A percentile compares a stretch with the other conserved stretches of the same genome.
Evolutionary conservation across 2,329 filamentous ascomycete genomes (phyloP).

Genomic region (Aspergillus flavus): DNA sequence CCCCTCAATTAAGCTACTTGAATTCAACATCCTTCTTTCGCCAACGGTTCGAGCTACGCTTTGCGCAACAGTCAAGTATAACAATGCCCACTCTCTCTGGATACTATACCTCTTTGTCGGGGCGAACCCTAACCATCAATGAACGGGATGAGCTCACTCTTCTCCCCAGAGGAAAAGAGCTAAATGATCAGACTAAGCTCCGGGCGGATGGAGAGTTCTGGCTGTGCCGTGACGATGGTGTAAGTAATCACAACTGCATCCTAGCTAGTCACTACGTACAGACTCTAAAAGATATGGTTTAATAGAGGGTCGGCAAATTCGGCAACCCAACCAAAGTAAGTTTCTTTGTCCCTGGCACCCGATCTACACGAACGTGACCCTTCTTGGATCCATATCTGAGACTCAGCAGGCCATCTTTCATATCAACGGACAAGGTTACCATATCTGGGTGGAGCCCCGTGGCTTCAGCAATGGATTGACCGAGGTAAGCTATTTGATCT

Average conservation of each 20-base stretch:
- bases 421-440: not conserved
- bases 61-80: not conserved
- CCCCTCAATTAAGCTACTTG: too few relatives aligned
- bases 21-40: too few relatives aligned
- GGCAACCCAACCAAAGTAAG: slow-evolving; percentile 5
- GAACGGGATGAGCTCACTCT: not conserved
- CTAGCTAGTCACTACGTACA: too few relatives aligned
- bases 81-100: slow-evolving; percentile 8
- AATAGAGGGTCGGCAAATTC: slow-evolving; percentile 5
- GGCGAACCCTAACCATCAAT: not conserved
- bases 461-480: slow-evolving; percentile 8
- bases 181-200: not conserved
- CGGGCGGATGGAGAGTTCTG: slow-evolving; percentile 10
- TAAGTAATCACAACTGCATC: not conserved
- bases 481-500: not conserved
- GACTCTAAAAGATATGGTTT: too few relatives aligned
- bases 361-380: not conserved
- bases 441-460: slow-evolving; percentile 10
- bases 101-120: not conserved
- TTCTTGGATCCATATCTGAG: too few relatives aligned
- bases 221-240: slow-evolving; percentile 7
- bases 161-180: not conserved
- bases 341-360: too few relatives aligned
- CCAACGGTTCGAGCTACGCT: too few relatives aligned
- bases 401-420: not conserved